A percentile compares a stretch with the other conserved stretches of the same genome.
phyloP scores from a whole-genome alignment of 2,329 filamentous ascomycete species.

The Cordyceps tenuipes region DNA sequence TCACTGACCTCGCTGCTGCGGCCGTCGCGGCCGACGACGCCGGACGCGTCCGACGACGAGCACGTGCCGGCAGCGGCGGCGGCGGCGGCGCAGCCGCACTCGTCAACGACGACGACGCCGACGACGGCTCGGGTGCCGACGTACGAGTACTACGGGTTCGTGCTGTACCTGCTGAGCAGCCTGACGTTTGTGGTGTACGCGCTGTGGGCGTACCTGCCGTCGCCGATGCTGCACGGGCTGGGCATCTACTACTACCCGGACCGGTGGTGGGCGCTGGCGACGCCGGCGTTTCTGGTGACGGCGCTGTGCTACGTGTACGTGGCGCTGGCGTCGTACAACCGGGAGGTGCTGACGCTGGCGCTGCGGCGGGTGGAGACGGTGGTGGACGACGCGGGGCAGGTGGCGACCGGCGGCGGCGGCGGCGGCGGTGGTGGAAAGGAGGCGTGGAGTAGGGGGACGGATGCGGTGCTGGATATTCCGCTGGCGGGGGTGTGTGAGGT shows the following conservation, averaged over 20 bases:
- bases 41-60: constrained; percentile 85
- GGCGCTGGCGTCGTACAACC: constrained; percentile 84
- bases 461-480: constrained; percentile 95
- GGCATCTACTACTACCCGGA: constrained; percentile 97
- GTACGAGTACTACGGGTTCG: constrained; percentile 99
- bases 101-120: constrained; percentile 49
- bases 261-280: constrained; percentile 92
- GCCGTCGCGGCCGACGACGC: constrained; percentile 85
- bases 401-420: no score
- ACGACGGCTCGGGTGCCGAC: constrained; percentile 93
- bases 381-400: constrained; percentile 80
- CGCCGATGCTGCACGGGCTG: constrained; percentile 82
- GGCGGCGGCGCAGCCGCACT: constrained; percentile 19
- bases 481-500: constrained; percentile 93
- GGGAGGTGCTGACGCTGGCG: constrained; percentile 75
- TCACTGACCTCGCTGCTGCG: constrained; percentile 86
- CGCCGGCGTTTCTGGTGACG: constrained; percentile 86
- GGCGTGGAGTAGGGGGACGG: constrained; percentile 86
- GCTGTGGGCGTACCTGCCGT: constrained; percentile 84
- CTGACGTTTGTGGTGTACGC: constrained; percentile 67
- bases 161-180: constrained; percentile 83
- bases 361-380: constrained; percentile 77
- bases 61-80: constrained; percentile 25
- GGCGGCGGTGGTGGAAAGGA: constrained; percentile 68
- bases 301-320: constrained; percentile 87